Conservation (phyloP, 2,329 filamentous ascomycete genomes). For the Endocalyx cinctus region DNA sequence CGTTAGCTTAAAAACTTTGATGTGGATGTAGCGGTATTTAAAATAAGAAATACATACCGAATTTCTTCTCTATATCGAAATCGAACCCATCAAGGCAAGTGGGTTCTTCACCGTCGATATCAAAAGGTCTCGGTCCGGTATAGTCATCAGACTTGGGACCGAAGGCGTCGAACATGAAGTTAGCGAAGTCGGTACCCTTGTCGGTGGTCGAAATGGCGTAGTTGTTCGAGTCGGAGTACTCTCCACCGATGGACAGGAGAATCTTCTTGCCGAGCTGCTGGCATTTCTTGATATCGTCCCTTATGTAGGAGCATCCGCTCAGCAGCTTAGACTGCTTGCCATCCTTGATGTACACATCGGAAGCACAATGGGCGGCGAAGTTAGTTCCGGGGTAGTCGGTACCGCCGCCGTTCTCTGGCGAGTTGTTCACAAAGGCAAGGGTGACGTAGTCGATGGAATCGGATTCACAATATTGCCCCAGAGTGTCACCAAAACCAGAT, state of each 20-base stretch:
- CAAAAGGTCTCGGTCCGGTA: conserved; percentile 17
- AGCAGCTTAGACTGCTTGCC: conserved; percentile 26
- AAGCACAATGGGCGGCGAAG: conserved; percentile 33
- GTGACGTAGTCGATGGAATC: conserved; percentile 35
- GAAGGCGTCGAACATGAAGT: conserved; percentile 34
- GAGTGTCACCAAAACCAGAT: conserved; percentile 15
- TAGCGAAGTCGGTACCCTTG: conserved; percentile 30
- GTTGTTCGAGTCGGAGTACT: conserved; percentile 21
- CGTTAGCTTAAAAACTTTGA: too few species aligned
- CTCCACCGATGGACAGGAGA: conserved; percentile 60
- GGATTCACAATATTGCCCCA: conserved; percentile 26
- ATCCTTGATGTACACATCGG: conserved; percentile 24
- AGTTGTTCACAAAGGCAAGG: conserved; percentile 34
- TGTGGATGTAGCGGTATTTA: too few species aligned
- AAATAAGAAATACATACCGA: conserved; percentile 12
- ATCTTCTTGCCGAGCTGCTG: conserved; percentile 58
- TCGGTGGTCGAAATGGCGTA: conserved; percentile 28
- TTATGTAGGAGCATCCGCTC: conserved; percentile 27
- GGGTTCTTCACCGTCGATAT: conserved; percentile 9
- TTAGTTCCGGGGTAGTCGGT: conserved; percentile 32
- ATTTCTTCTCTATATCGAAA: conserved; percentile 21
- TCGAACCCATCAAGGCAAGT: conserved; percentile 20
- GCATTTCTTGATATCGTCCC: conserved; percentile 39
- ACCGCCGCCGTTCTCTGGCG: conserved; percentile 31
- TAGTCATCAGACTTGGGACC: conserved; percentile 26